Percentiles rank a stretch among this genome's conserved stretches.
These are phyloP conservation scores for Venturia oleaginea DNA, from an alignment of 2,329 filamentous ascomycete genomes.

Conservation along the genomic window DNA sequence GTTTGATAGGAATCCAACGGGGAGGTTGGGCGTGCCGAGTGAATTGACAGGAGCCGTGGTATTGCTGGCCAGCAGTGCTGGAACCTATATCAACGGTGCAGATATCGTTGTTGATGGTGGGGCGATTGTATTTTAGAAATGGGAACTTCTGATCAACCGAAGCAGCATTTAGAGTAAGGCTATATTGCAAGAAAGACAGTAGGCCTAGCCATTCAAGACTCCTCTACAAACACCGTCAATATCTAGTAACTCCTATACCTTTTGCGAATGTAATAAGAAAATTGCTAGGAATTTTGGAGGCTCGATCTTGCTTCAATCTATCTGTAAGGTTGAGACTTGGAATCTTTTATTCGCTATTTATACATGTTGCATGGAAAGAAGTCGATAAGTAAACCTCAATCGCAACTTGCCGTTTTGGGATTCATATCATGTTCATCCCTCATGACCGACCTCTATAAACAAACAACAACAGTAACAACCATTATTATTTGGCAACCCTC, in stretches of 20 bases:
- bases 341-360: too few relatives aligned
- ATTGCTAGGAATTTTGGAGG: not conserved
- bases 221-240: too few relatives aligned
- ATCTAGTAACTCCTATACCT: not conserved
- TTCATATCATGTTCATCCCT: not conserved
- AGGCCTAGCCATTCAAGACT: too few relatives aligned
- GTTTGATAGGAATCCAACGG: conserved; percentile 29
- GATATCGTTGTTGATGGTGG: conserved; percentile 56
- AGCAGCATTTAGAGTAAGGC: not conserved
- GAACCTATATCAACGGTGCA: conserved; percentile 59
- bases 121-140: conserved; percentile 8
- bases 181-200: too few relatives aligned
- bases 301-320: not conserved
- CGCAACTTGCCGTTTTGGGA: not conserved
- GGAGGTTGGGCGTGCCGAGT: conserved; percentile 29
- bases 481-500: not conserved
- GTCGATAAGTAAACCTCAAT: not conserved
- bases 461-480: not conserved
- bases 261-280: not conserved
- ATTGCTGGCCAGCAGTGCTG: conserved; percentile 35
- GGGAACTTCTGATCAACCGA: not conserved
- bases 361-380: too few relatives aligned
- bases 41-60: conserved; percentile 31
- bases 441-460: too few relatives aligned
- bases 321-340: too few relatives aligned